phyloP scores from a whole-genome alignment of 768 basidiomycete genomes.

The Guyanaporus albipodus region DNA sequence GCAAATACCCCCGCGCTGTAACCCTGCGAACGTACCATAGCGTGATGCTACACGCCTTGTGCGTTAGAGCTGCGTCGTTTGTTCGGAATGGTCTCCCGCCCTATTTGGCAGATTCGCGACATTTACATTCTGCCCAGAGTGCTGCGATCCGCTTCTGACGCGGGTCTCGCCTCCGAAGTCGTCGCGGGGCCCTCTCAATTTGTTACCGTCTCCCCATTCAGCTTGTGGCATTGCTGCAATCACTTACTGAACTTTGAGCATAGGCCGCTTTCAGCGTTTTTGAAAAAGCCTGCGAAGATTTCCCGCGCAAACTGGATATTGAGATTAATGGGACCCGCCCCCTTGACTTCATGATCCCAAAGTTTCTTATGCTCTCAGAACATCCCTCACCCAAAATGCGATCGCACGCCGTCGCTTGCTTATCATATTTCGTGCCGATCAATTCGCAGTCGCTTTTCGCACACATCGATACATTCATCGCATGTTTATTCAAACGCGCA shows the following conservation, averaged over 20 bases:
- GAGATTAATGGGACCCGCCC: conserved; percentile 91
- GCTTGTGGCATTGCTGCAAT: background rate
- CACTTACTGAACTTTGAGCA: conserved; percentile 14
- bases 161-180: conserved; percentile 1
- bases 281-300: conserved; percentile 96
- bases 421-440: conserved; percentile 90
- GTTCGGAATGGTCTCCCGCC: conserved; percentile 1
- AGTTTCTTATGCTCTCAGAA: conserved; percentile 85
- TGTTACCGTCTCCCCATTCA: background rate
- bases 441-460: conserved; percentile 81
- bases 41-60: background rate
- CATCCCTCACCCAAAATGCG: conserved; percentile 88
- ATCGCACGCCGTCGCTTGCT: conserved; percentile 87
- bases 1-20: background rate
- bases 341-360: conserved; percentile 94
- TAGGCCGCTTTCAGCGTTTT: conserved; percentile 92
- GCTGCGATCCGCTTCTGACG: conserved; percentile 2
- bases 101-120: conserved; percentile 4
- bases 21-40: background rate
- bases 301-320: conserved; percentile 91
- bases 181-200: background rate
- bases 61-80: conserved; percentile 5
- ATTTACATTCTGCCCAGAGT: conserved; percentile 1
- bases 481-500: conserved; percentile 90
- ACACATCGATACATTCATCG: conserved; percentile 92